Conservation (phyloP, 371 early-diverging fungal species). For the Synchytrium microbalum region DNA sequence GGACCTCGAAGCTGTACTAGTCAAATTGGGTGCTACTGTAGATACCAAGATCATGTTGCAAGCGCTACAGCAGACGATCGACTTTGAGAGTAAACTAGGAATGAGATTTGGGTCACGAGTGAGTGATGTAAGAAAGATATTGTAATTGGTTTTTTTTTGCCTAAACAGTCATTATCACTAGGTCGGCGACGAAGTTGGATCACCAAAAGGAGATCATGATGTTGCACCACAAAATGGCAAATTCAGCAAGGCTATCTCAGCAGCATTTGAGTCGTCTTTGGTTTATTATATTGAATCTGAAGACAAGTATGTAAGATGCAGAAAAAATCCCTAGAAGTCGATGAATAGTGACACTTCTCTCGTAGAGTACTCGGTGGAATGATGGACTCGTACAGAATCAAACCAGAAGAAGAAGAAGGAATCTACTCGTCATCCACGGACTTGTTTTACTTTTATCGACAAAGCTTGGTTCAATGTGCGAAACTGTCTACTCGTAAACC, state of each 20-base stretch:
- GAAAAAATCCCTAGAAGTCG: not conserved
- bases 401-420: conserved; percentile 38
- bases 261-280: conserved; percentile 78
- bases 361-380: conserved; percentile 47
- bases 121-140: not conserved
- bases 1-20: conserved; percentile 27
- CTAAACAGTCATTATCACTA: too few species aligned
- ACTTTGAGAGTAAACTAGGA: conserved; percentile 79
- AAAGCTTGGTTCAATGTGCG: conserved; percentile 74
- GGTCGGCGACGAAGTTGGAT: conserved; percentile 13
- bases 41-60: conserved; percentile 59
- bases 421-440: conserved; percentile 85
- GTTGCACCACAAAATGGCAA: conserved; percentile 19
- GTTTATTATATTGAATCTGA: conserved; percentile 74
- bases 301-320: conserved; percentile 48
- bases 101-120: conserved; percentile 44
- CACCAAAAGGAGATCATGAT: not conserved
- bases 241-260: conserved; percentile 71
- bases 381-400: conserved; percentile 55
- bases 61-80: conserved; percentile 72
- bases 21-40: conserved; percentile 29
- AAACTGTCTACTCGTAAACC: conserved; percentile 77
- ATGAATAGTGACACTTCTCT: not conserved
- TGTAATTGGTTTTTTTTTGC: too few species aligned
- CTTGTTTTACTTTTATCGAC: conserved; percentile 79